Percentiles rank a stretch among this genome's conserved stretches.
Evolutionary conservation across 140 eudicot species (phyloP).

Genomic region (Artemisia princeps): DNA sequence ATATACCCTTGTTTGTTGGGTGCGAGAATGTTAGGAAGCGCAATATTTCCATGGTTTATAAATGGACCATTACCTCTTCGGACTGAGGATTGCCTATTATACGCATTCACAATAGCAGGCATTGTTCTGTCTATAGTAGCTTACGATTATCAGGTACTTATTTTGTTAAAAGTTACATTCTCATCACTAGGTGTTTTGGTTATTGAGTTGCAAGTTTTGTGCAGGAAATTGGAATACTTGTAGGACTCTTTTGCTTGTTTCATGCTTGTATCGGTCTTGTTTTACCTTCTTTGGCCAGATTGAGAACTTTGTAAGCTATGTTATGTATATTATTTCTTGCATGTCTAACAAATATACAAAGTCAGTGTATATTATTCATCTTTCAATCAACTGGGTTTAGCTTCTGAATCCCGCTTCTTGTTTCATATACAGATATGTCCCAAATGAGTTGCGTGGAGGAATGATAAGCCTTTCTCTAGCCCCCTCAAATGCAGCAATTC

Average conservation of each 20-base stretch:
- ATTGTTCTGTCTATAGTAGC: slow-evolving; percentile 60
- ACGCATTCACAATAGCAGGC: slow-evolving; percentile 51
- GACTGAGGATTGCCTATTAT: slow-evolving; percentile 68
- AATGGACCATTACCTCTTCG: slow-evolving; percentile 59
- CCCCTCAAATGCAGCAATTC: slow-evolving; percentile 62
- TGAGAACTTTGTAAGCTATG: slow-evolving; percentile 65
- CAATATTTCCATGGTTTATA: slow-evolving; percentile 68
- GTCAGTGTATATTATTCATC: too few relatives aligned
- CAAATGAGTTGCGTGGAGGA: slow-evolving; percentile 92
- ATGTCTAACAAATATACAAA: neutral
- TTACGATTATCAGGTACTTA: slow-evolving; percentile 88
- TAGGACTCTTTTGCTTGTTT: slow-evolving; percentile 71
- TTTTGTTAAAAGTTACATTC: neutral
- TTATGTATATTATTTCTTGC: neutral
- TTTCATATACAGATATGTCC: slow-evolving; percentile 51
- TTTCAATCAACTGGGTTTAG: neutral
- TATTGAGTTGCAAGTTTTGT: slow-evolving; percentile 6
- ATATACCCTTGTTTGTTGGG: slow-evolving; percentile 87
- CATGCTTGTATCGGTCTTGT: slow-evolving; percentile 67
- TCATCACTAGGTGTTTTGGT: slow-evolving; percentile 2
- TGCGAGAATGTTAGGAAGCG: slow-evolving; percentile 88
- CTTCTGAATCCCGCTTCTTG: slow-evolving; percentile 9
- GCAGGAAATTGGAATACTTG: slow-evolving; percentile 82
- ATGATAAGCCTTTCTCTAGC: slow-evolving; percentile 79
- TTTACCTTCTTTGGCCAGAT: slow-evolving; percentile 82